Conservation (phyloP, 2,329 filamentous ascomycete genomes). For the Emergomyces africanus region DNA sequence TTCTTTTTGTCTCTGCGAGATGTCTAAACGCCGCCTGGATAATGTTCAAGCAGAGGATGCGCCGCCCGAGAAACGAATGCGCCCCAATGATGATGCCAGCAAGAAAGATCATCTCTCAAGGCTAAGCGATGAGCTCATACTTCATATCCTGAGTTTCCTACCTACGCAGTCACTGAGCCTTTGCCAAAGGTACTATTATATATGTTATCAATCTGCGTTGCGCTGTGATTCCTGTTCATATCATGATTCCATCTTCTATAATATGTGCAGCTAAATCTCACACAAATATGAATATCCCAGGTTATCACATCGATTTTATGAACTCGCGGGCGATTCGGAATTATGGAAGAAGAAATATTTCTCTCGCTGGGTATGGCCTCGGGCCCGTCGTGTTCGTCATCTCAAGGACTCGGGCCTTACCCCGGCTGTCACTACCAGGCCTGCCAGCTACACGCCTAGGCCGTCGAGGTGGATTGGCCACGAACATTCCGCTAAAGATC, state of each 20-base stretch:
- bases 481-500: constrained; percentile 40
- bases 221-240: background rate
- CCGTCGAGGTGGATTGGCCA: constrained; percentile 51
- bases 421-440: background rate
- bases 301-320: constrained; percentile 58
- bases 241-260: background rate
- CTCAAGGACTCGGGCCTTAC: constrained; percentile 35
- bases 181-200: constrained; percentile 41
- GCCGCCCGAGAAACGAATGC: constrained; percentile 7
- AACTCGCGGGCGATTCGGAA: constrained; percentile 66
- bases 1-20: background rate
- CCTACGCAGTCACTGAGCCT: constrained; percentile 54
- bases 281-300: constrained; percentile 7
- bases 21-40: constrained; percentile 9
- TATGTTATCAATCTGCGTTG: background rate
- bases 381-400: constrained; percentile 62
- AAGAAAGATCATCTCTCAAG: constrained; percentile 50
- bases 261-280: background rate
- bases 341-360: constrained; percentile 89
- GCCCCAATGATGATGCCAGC: background rate
- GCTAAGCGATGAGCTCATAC: constrained; percentile 75
- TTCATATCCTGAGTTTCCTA: constrained; percentile 73
- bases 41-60: constrained; percentile 2
- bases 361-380: constrained; percentile 68
- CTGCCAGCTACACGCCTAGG: constrained; percentile 39